phyloP scores from a whole-genome alignment of 2,329 filamentous ascomycete species.

The Xylariaceae sp. region DNA sequence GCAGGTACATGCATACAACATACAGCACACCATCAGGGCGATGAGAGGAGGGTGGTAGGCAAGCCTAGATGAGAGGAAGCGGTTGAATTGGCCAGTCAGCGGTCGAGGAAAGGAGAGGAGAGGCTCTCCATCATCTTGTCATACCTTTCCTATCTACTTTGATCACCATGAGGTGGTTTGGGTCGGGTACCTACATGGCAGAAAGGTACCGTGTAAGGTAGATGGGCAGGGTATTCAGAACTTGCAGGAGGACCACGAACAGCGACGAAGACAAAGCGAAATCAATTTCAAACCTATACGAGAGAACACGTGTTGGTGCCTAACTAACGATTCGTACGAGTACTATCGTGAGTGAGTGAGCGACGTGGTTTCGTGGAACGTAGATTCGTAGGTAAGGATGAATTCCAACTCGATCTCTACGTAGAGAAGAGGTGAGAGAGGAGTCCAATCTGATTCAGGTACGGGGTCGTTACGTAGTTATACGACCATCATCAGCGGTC shows the following conservation, averaged over 20 bases:
- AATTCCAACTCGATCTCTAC: too few relatives aligned
- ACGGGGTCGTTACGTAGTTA: not conserved
- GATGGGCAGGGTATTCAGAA: too few relatives aligned
- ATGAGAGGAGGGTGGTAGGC: not conserved
- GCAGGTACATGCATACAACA: not conserved
- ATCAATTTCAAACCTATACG: not conserved
- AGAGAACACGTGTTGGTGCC: not conserved
- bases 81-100: not conserved
- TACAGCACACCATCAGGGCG: not conserved
- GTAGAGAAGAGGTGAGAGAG: not conserved
- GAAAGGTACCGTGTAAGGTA: too few relatives aligned
- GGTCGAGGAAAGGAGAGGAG: not conserved
- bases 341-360: not conserved
- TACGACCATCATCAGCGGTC: not conserved
- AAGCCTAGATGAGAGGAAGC: not conserved
- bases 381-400: not conserved
- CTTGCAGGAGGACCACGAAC: too few relatives aligned
- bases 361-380: not conserved
- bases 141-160: not conserved
- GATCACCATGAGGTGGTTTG: too few relatives aligned
- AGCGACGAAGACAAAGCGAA: too few relatives aligned
- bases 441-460: not conserved
- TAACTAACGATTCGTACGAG: not conserved
- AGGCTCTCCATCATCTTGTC: not conserved
- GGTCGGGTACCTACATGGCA: too few relatives aligned